A percentile compares a stretch with the other conserved stretches of the same genome.
Evolutionary conservation across 1,284 basidiomycete species (phyloP).

Genomic region (Ganoderma multipileum): DNA sequence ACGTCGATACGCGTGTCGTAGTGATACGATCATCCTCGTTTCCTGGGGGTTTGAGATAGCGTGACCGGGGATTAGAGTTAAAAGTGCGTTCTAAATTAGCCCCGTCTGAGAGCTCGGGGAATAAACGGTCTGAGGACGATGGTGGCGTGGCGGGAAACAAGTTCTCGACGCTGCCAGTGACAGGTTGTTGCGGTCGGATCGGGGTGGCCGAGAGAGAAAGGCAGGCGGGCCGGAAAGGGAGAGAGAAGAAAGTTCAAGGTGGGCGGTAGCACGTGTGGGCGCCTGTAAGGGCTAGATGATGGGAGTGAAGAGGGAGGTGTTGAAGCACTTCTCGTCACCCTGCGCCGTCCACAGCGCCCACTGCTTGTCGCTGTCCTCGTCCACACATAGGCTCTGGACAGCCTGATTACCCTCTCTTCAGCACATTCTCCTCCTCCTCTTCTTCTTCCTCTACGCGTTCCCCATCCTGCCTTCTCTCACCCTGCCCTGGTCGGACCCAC

Average conservation of each 20-base stretch:
- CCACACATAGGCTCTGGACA: conserved; percentile 26
- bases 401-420: conserved; percentile 14
- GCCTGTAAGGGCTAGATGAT: conserved; percentile 14
- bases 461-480: background rate
- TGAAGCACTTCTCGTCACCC: conserved; percentile 13
- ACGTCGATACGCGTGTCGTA: too few relatives aligned
- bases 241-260: background rate
- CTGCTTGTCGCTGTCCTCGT: conserved; percentile 13
- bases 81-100: too few relatives aligned
- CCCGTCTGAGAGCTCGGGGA: too few relatives aligned
- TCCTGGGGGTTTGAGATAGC: too few relatives aligned
- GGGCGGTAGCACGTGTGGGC: conserved; percentile 21
- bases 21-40: too few relatives aligned
- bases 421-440: conserved; percentile 7
- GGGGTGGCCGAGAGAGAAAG: background rate
- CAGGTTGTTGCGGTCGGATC: background rate
- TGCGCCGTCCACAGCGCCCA: conserved; percentile 14
- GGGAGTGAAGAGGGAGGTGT: conserved; percentile 10
- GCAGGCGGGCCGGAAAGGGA: too few relatives aligned
- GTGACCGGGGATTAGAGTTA: too few relatives aligned
- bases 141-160: too few relatives aligned
- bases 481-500: background rate
- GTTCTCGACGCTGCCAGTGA: too few relatives aligned
- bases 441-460: background rate
- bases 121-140: too few relatives aligned